Evolutionary conservation across 2,329 filamentous ascomycete species (phyloP).

Genomic region (Phaeosphaeriaceae sp.): DNA sequence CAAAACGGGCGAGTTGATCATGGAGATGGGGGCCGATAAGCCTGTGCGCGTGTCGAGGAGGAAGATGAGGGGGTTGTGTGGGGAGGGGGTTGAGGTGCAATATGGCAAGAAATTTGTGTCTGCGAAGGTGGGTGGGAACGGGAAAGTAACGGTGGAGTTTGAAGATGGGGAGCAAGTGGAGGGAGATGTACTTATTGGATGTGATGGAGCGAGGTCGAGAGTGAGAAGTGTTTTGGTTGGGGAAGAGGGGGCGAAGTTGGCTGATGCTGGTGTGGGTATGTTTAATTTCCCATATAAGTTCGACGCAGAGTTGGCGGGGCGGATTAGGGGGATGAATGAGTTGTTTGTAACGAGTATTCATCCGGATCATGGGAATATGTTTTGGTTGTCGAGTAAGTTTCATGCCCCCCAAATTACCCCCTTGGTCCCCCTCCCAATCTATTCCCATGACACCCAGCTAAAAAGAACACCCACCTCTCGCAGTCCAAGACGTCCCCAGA

Average conservation of each 20-base stretch:
- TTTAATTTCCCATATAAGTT: conserved; percentile 31
- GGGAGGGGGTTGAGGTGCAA: conserved; percentile 26
- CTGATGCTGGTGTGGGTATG: conserved; percentile 25
- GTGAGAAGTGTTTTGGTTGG: conserved; percentile 22
- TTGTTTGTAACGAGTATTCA: conserved; percentile 31
- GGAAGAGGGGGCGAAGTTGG: conserved; percentile 20
- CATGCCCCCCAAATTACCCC: too few relatives aligned
- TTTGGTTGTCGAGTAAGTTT: conserved; percentile 31
- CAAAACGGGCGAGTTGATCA: conserved; percentile 30
- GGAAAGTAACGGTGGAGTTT: conserved; percentile 25
- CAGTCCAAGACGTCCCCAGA: conserved; percentile 41
- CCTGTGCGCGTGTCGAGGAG: conserved; percentile 26
- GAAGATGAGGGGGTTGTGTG: conserved; percentile 32
- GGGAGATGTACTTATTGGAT: conserved; percentile 28
- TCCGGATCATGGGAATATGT: conserved; percentile 31
- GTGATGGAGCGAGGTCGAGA: conserved; percentile 26
- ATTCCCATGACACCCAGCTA: conserved; percentile 4
- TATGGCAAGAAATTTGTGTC: conserved; percentile 25
- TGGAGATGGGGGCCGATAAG: conserved; percentile 28
- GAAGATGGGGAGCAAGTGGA: conserved; percentile 22
- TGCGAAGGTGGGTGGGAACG: conserved; percentile 11
- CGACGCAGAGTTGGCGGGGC: conserved; percentile 17
- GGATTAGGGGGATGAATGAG: conserved; percentile 22
- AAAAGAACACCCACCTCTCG: not conserved
- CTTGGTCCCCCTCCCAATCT: conserved; percentile 6